Base-by-base conservation (phyloP, 176 grass and related monocot species). In the Panicum miliaceum region DNA sequence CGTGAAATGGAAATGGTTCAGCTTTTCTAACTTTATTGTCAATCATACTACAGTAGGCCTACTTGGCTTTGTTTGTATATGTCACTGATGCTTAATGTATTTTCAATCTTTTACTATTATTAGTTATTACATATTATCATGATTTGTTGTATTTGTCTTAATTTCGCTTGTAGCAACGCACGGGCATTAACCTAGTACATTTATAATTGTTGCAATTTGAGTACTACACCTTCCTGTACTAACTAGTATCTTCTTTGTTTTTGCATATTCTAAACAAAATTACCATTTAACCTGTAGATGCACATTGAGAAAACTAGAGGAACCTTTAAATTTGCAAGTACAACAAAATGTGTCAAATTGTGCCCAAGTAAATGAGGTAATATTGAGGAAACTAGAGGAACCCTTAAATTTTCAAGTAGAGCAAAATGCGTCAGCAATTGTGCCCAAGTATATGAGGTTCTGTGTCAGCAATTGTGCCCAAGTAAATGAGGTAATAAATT, bases 401-500 rank as follows among this genome's bases (percentile, higher is more conserved):
- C n/a, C n/a, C n/a, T n/a, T n/a, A n/a, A 99, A 64, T 99, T 99
- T 86, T 93, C 91, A 80, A 91, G 93, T 64, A 96, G 97, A 89
- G 97, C 97, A 64, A 99, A 99, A 82, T 85, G 87, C 56, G 87
- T 99, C 38, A 99, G 93, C 77, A 99, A 99, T 54, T 99, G 93
- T 89, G 93, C 89, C 65, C 93, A 99, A 94, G 86, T 99, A 71
- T 96, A 99, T 73, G 93, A 99, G 97, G 91, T 99, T n/a, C n/a
- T n/a, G n/a, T n/a, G n/a, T 99, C 38, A 99, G 93, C 77, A 99
- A 99, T 54, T 99, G 93, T 89, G 93, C 89, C 65, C 93, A 99
- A 94, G 86, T 99, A 71, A 99, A 99, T 73, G 93, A 99, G 97
- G 91, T 99, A 77, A n/a, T n/a, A n/a, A n/a, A n/a, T n/a, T n/a